Evolutionary conservation across 352 stramenopile genomes (phyloP), one percentile per base, ranked within the genome.

Genomic region (Phytophthora cryptogea): DNA sequence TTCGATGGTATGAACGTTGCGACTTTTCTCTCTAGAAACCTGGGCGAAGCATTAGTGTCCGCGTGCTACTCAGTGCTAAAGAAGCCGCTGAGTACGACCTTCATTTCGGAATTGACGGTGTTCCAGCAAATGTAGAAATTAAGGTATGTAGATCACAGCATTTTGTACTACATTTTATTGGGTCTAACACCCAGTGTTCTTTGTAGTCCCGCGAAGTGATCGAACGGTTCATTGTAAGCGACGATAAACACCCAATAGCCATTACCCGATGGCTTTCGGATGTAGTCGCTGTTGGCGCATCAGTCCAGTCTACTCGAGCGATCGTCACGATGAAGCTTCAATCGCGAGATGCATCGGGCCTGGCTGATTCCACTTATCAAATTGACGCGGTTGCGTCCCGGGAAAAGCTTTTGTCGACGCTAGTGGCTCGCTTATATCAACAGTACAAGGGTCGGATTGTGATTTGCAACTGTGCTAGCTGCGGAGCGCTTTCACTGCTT

Each of bases 61-160:
- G 68, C 32, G 76, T 92, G 14, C 59, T 91, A 4, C 41, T 92
- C 14, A 88, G 72, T 61, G 73, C 76, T 16, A 76, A 88, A 52
- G 80, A 94, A 35, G 77, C 80, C 10, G 66, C 70, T 8, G 58
- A 76, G 20, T 78, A 79, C 42, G 82, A 90, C 45, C 54, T 92
- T 28, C 43, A 74, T 28, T 88, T 89, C 41, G 72, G 76, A 8
- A 87, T 86, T 14, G 80, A 92, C 58, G 86, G 86, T 13, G 49
- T 92, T 8, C 45, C 67, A 46, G 83, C 80, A 28, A 81, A 65
- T n/a, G 44, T 90, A 26, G 64, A 87, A 4, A 51, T 90, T 2
- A 90, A 90, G 67, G 82, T 90, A 64, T 3, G 54, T 53, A 23
- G 28, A 32, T 14, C 6, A n/a, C 28, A n/a, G 37, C 33, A 17